These are phyloP conservation scores for Komagataea norvegica DNA, from an alignment of 1,139 yeast genomes.

Conservation along the genomic window DNA sequence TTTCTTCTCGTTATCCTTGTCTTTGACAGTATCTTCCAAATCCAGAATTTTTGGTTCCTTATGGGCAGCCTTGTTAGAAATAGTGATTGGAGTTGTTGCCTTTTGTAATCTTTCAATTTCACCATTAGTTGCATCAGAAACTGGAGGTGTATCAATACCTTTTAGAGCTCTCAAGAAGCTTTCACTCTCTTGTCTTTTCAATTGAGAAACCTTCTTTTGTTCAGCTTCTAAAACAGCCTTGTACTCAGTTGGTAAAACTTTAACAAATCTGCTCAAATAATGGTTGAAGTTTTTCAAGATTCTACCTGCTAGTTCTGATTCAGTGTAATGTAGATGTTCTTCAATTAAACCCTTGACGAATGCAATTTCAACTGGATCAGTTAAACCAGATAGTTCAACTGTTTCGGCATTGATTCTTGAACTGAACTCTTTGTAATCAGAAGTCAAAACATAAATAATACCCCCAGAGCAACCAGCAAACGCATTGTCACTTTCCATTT, in stretches of 20 bases:
- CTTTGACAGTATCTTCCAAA: slow-evolving; percentile 82
- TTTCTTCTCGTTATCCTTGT: slow-evolving; percentile 59
- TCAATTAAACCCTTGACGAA: slow-evolving; percentile 90
- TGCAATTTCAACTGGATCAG: slow-evolving; percentile 91
- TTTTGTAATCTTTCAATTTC: slow-evolving; percentile 52
- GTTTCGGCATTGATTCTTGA: slow-evolving; percentile 78
- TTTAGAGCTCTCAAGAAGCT: slow-evolving; percentile 55
- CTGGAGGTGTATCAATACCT: slow-evolving; percentile 61
- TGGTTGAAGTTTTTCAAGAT: slow-evolving; percentile 84
- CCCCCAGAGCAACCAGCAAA: slow-evolving; percentile 99
- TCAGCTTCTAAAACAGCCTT: slow-evolving; percentile 84
- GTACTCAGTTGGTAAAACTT: slow-evolving; percentile 89
- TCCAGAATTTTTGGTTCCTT: slow-evolving; percentile 84
- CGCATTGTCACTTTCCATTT: slow-evolving; percentile 92
- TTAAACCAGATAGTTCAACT: slow-evolving; percentile 71
- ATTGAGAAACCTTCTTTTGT: slow-evolving; percentile 61
- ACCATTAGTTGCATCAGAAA: slow-evolving; percentile 84
- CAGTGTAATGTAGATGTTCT: slow-evolving; percentile 93
- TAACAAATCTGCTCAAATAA: slow-evolving; percentile 82
- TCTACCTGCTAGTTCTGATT: slow-evolving; percentile 83
- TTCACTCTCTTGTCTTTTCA: slow-evolving; percentile 50
- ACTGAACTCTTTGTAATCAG: slow-evolving; percentile 80
- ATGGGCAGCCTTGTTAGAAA: slow-evolving; percentile 39
- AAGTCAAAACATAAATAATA: slow-evolving; percentile 92
- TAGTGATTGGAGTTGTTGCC: slow-evolving; percentile 36